These are phyloP conservation scores for Tephrocybe sp. DNA, from an alignment of 768 basidiomycete species.

Conservation along the genomic window DNA sequence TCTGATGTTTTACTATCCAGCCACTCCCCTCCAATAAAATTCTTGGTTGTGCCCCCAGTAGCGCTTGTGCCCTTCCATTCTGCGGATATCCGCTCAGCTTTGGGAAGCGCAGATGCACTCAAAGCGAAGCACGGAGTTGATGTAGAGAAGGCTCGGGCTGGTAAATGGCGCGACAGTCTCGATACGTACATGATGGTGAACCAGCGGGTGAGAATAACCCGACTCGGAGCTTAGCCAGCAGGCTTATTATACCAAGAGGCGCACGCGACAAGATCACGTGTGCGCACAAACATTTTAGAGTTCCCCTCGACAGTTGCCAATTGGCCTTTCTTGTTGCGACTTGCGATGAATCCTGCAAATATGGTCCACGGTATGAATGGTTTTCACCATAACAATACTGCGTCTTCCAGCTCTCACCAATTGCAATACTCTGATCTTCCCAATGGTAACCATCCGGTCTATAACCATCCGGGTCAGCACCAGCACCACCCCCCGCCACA, in stretches of 20 bases:
- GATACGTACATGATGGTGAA: constrained; percentile 29
- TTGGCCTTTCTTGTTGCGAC: constrained; percentile 5
- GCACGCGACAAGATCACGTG: constrained; percentile 22
- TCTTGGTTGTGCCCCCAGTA: constrained; percentile 86
- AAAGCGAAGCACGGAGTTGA: constrained; percentile 49
- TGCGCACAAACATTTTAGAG: constrained; percentile 2
- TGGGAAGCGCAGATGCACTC: constrained; percentile 52
- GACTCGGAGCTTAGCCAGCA: not conserved
- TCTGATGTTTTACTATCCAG: constrained; percentile 73
- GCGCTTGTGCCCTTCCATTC: constrained; percentile 89
- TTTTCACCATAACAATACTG: constrained; percentile 27
- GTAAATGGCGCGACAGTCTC: constrained; percentile 29
- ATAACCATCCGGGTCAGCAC: constrained; percentile 21
- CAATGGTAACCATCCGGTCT: constrained; percentile 13
- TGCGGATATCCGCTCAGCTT: constrained; percentile 68
- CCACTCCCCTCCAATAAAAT: constrained; percentile 90
- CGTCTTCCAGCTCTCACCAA: constrained; percentile 36
- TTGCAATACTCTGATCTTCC: constrained; percentile 29
- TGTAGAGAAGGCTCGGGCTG: constrained; percentile 40
- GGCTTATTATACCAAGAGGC: not conserved
- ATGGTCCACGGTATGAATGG: constrained; percentile 27
- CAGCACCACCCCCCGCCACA: constrained; percentile 26
- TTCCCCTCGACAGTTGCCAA: not conserved
- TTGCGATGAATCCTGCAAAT: constrained; percentile 22
- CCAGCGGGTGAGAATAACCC: constrained; percentile 9